phyloP scores from a whole-genome alignment of 1,284 basidiomycete species.

The Uromyces viciae-fabae region DNA sequence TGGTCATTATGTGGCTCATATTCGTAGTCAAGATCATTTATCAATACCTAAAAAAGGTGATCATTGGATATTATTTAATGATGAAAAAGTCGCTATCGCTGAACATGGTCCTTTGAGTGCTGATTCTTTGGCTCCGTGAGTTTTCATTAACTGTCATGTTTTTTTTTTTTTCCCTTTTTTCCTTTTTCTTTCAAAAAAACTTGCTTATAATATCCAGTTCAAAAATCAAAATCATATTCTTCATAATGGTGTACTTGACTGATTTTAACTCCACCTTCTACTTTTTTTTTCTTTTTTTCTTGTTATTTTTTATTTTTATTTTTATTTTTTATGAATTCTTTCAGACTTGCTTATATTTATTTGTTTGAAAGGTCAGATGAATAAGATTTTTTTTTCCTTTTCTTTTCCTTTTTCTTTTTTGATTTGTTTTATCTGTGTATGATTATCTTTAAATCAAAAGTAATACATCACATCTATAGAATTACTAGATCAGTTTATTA shows the following conservation, averaged over 20 bases:
- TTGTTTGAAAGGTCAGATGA: conserved; percentile 23
- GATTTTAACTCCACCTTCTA: not conserved
- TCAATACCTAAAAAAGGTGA: conserved; percentile 55
- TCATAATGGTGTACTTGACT: too few relatives aligned
- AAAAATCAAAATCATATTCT: too few relatives aligned
- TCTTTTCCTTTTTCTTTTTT: not conserved
- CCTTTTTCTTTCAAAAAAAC: not conserved
- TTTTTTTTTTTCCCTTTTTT: not conserved
- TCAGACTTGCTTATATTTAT: conserved; percentile 38
- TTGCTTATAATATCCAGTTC: too few relatives aligned
- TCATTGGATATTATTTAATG: conserved; percentile 82
- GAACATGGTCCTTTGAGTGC: conserved; percentile 9
- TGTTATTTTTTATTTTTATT: not conserved
- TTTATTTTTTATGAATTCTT: not conserved
- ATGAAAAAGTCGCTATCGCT: conserved; percentile 66
- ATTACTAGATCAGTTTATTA: too few relatives aligned
- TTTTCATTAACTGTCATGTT: not conserved
- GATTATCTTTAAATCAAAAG: too few relatives aligned
- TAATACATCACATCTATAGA: too few relatives aligned
- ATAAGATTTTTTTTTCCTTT: not conserved
- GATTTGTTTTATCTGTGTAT: not conserved
- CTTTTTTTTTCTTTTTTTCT: not conserved
- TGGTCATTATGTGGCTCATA: conserved; percentile 87
- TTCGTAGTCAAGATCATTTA: conserved; percentile 55
- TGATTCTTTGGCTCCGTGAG: conserved; percentile 33